Base-by-base conservation (phyloP, 2,329 filamentous ascomycete genomes). In the Xylaria hypoxylon region DNA sequence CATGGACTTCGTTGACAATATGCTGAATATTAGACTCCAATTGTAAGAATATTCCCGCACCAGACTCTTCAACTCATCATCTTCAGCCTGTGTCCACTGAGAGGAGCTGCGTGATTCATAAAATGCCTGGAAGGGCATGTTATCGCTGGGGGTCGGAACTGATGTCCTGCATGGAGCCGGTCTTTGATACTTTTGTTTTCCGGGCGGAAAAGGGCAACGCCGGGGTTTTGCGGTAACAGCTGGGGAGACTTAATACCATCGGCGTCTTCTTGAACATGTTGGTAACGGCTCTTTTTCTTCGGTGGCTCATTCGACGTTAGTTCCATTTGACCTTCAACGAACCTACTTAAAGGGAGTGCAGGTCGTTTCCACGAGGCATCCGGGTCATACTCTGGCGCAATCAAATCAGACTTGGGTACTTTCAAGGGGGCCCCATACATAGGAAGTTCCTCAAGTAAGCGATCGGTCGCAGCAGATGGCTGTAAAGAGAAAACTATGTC, bases 41-140 rank as follows among this genome's bases (percentile, higher is more conserved):
- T 99, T 99, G 82, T 97, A 98, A 0, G 93, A 93, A 75, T 96
- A 97, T 69, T 98, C 93, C 72, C 93, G 92, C 19, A 97, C 96
- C 45, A 97, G 84, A 51, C 85, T 86, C 60, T 92, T 90, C 6
- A 99, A 84, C 78, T 97, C 93, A 73, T 98, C 94, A 72, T 99
- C 96, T 77, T 99, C 96, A 2, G 90, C 85, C 76, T 89, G 86
- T 0, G 93, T 93, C 96, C 96, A 99, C 75, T 97, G 94, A 2
- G 96, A 98, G 1, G 94, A 90, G 59, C 86, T 89, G 44, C 96
- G 87, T 68, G 88, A 91, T 78, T 99, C 95, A 75, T 97, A 98
- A 80, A 98, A 99, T 59, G 86, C 89, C 72, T 95, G 91, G 1
- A 90, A 87, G 0, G 96, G 96, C 94, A 98, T 98, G 0, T 89